Evolutionary conservation across 1,284 basidiomycete species (phyloP).

Genomic region (Melampsora americana): DNA sequence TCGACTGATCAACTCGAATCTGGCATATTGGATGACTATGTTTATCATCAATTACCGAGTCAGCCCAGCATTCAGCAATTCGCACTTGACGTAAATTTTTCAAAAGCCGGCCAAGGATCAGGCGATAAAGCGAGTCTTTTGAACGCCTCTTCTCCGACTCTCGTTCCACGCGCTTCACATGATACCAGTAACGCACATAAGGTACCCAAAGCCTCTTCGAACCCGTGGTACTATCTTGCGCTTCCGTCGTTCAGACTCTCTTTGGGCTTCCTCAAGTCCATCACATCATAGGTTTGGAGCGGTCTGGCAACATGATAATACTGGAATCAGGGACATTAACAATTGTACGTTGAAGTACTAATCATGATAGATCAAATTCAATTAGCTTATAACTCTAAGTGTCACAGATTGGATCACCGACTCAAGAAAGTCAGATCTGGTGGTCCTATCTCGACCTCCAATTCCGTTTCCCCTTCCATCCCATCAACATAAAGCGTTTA

Average conservation of each 20-base stretch:
- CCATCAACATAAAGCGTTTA: conserved; percentile 16
- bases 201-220: background rate
- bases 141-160: background rate
- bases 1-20: conserved; percentile 35
- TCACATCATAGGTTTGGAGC: conserved; percentile 24
- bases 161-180: background rate
- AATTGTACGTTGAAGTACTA: conserved; percentile 46
- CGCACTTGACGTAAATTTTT: background rate
- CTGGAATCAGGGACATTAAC: conserved; percentile 50
- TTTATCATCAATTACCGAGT: conserved; percentile 47
- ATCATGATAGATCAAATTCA: background rate
- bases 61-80: conserved; percentile 35
- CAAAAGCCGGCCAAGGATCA: background rate
- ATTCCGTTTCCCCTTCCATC: conserved; percentile 47
- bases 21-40: conserved; percentile 47
- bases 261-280: conserved; percentile 44
- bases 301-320: conserved; percentile 46
- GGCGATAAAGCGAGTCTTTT: background rate
- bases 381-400: background rate
- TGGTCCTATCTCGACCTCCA: conserved; percentile 50
- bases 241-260: conserved; percentile 50
- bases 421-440: conserved; percentile 48
- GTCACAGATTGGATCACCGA: conserved; percentile 47
- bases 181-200: background rate
- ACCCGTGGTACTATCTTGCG: conserved; percentile 50